Evolutionary conservation across 73 alveolate genomes (phyloP).

Genomic region (Paramecium biaurelia): DNA sequence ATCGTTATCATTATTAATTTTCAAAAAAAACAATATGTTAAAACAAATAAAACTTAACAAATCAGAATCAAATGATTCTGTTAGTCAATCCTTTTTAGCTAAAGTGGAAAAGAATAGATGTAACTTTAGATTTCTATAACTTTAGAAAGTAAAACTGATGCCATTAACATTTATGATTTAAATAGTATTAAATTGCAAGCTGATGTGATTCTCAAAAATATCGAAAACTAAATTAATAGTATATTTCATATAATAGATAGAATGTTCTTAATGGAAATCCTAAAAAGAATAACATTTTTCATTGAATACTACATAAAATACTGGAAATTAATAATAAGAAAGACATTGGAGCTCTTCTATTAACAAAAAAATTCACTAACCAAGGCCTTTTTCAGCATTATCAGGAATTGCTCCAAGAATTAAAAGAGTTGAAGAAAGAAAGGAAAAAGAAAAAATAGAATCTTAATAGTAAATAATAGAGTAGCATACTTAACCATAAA

Average conservation of each 20-base stretch:
- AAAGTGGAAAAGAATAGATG: neutral
- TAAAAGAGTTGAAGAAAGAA: neutral
- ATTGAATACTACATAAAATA: neutral
- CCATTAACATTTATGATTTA: neutral
- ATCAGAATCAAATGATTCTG: neutral
- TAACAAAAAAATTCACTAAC: neutral
- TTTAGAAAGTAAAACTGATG: neutral
- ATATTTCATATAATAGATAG: neutral
- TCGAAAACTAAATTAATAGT: neutral
- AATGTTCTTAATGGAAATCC: neutral
- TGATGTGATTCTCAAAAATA: neutral
- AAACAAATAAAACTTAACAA: neutral
- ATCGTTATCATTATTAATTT: slow-evolving; percentile 6
- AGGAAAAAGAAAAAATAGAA: neutral
- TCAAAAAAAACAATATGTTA: neutral
- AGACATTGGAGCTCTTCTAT: neutral
- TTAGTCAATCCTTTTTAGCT: neutral
- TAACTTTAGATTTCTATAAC: neutral
- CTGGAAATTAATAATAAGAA: neutral
- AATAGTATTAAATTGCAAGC: neutral
- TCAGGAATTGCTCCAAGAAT: neutral
- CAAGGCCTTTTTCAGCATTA: neutral
- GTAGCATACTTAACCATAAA: neutral
- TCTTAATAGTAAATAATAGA: neutral
- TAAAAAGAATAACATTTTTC: neutral